Conservation (phyloP, 2,329 filamentous ascomycete species). For the Colletotrichum sp. region DNA sequence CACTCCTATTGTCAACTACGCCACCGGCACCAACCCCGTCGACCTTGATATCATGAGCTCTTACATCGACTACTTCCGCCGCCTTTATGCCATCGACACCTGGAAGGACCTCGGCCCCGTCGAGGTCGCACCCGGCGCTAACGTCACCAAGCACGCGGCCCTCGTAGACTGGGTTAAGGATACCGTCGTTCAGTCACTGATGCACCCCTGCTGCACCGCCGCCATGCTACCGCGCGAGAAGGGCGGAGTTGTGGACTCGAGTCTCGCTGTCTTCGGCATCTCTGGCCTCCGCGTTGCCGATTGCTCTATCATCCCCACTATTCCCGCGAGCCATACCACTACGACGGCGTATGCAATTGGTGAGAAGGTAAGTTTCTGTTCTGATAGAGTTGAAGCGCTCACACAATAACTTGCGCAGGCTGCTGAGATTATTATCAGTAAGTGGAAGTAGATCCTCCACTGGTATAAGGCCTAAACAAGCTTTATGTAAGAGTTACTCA, state of each 20-base stretch:
- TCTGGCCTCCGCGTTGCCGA: conserved; percentile 35
- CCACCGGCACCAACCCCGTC: conserved; percentile 37
- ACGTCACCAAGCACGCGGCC: conserved; percentile 22
- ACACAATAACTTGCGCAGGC: no score
- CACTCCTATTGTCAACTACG: conserved; percentile 37
- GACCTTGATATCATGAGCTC: conserved; percentile 39
- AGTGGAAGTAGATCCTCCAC: no score
- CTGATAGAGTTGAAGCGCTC: no score
- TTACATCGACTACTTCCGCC: conserved; percentile 34
- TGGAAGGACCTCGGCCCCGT: conserved; percentile 31
- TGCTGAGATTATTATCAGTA: no score
- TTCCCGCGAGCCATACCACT: conserved; percentile 40
- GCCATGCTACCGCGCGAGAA: conserved; percentile 46
- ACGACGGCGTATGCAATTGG: conserved; percentile 61
- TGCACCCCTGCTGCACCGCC: conserved; percentile 46
- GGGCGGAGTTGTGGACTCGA: conserved; percentile 39
- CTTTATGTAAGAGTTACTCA: no score
- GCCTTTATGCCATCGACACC: conserved; percentile 30
- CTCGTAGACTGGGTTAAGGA: conserved; percentile 28
- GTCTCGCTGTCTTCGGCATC: conserved; percentile 37
- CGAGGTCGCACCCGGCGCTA: conserved; percentile 32
- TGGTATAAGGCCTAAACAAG: no score
- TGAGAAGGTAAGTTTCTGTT: conserved; percentile 40
- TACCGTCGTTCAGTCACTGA: conserved; percentile 39
- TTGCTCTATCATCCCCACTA: conserved; percentile 28